phyloP scores from a whole-genome alignment of 2,329 filamentous ascomycete genomes.

The Talaromyces atroroseus region DNA sequence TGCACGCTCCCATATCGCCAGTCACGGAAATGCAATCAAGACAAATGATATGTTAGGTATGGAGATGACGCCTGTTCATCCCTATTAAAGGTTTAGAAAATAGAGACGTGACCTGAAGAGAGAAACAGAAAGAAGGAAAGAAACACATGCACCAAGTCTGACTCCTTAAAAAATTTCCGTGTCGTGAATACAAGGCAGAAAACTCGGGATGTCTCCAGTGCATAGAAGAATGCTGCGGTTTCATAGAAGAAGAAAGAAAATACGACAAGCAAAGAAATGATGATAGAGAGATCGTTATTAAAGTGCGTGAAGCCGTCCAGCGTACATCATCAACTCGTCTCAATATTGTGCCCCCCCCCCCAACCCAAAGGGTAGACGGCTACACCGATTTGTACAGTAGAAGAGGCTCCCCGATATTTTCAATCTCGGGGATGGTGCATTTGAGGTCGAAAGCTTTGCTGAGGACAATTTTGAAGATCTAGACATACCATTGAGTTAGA shows the following conservation, averaged over 20 bases:
- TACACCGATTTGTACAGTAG: slow-evolving; percentile 71
- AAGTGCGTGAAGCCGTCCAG: slow-evolving; percentile 32
- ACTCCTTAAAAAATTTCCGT: slow-evolving; percentile 3
- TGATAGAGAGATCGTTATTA: slow-evolving; percentile 11
- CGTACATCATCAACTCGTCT: slow-evolving; percentile 26
- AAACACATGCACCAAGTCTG: neutral
- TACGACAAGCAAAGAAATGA: slow-evolving; percentile 16
- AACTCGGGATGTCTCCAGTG: neutral
- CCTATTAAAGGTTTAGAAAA: slow-evolving; percentile 17
- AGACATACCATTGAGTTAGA: neutral
- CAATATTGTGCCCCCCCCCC: slow-evolving; percentile 10
- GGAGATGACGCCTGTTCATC: slow-evolving; percentile 18
- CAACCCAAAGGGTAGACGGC: slow-evolving; percentile 20
- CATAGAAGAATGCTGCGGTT: neutral
- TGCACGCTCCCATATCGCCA: slow-evolving; percentile 8
- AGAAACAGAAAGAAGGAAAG: slow-evolving; percentile 12
- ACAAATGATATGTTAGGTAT: neutral
- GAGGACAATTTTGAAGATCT: slow-evolving; percentile 99
- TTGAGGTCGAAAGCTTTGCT: slow-evolving; percentile 98
- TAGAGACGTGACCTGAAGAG: slow-evolving; percentile 13
- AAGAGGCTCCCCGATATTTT: slow-evolving; percentile 93
- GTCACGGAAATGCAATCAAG: neutral
- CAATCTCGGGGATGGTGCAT: slow-evolving; percentile 98
- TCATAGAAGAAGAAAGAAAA: neutral
- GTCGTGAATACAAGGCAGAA: slow-evolving; percentile 5